Conservation (phyloP, 306 rosid genomes). For the Medicago lupulina region DNA sequence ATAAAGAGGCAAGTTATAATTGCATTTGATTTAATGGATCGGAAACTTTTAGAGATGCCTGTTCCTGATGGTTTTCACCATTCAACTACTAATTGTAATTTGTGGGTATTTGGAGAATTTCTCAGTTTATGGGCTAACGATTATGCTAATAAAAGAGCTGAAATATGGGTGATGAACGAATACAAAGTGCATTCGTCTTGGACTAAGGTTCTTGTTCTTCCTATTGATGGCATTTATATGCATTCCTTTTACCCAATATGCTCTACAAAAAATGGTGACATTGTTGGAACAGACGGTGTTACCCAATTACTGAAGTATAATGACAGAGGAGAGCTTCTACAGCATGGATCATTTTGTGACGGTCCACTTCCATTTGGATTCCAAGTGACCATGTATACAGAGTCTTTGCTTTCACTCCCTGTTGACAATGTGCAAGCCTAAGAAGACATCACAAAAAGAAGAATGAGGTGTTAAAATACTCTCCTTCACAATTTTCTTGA, state of each 20-base stretch:
- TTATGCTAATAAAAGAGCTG: background rate
- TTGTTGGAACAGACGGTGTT: background rate
- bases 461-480: background rate
- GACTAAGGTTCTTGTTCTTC: slow-evolving; percentile 23
- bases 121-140: background rate
- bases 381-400: background rate
- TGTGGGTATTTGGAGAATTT: slow-evolving; percentile 27
- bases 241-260: background rate
- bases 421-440: background rate
- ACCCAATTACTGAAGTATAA: slow-evolving; percentile 10
- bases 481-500: background rate
- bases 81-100: background rate
- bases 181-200: slow-evolving; percentile 41
- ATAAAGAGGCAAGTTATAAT: background rate
- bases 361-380: too few species aligned
- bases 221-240: background rate
- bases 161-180: slow-evolving; percentile 41
- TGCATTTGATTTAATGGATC: slow-evolving; percentile 29
- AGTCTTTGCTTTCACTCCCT: slow-evolving; percentile 40
- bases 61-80: background rate
- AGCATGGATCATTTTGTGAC: background rate
- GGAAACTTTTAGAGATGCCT: slow-evolving; percentile 13
- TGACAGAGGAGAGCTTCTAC: slow-evolving; percentile 1
- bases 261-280: slow-evolving; percentile 32
- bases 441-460: background rate